These are phyloP conservation scores for Ceratocystis papillata DNA, from an alignment of 2,329 filamentous ascomycete genomes.

Conservation along the genomic window DNA sequence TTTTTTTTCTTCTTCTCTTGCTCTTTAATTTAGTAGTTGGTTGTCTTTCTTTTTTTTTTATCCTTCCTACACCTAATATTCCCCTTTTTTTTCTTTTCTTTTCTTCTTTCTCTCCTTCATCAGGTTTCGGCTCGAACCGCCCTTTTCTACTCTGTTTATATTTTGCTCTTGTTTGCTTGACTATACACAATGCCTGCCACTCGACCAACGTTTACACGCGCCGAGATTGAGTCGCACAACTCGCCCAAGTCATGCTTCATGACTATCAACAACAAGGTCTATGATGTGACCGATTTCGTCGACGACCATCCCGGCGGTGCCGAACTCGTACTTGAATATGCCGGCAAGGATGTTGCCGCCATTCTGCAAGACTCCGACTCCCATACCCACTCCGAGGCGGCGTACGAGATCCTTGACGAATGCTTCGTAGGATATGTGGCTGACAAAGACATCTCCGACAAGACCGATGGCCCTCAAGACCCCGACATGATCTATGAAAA, in stretches of 20 bases:
- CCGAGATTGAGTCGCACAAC: constrained; percentile 74
- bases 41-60: constrained; percentile 19
- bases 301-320: constrained; percentile 83
- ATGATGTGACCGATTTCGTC: constrained; percentile 86
- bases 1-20: constrained; percentile 17
- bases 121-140: neutral
- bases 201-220: constrained; percentile 69
- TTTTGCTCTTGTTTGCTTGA: constrained; percentile 2
- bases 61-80: constrained; percentile 11
- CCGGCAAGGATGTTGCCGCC: constrained; percentile 47
- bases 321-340: constrained; percentile 81
- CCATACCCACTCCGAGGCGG: constrained; percentile 68
- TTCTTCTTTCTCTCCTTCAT: constrained; percentile 18
- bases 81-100: neutral
- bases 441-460: constrained; percentile 27
- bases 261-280: constrained; percentile 78
- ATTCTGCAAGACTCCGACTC: constrained; percentile 51
- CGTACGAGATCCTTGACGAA: constrained; percentile 46
- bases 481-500: constrained; percentile 27
- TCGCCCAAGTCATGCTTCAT: constrained; percentile 81
- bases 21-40: constrained; percentile 7
- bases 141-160: neutral
- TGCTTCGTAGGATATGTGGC: constrained; percentile 24
- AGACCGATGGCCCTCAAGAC: constrained; percentile 28
- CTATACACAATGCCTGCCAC: constrained; percentile 50